These are phyloP conservation scores for Chrysanthemum lavandulifolium DNA, from an alignment of 129 eudicot species.

Conservation along the genomic window DNA sequence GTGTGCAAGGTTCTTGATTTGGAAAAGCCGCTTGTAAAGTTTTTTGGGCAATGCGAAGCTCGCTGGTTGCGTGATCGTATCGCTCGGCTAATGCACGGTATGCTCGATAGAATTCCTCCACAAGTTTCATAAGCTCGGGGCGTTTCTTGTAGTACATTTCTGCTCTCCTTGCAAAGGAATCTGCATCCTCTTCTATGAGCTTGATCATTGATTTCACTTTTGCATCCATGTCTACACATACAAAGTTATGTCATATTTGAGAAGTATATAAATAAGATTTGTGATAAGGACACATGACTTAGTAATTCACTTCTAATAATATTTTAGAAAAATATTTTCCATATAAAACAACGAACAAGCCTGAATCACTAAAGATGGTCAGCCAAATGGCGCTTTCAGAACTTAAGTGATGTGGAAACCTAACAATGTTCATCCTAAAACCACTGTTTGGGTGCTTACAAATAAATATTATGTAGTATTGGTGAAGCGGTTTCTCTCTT, in stretches of 20 bases:
- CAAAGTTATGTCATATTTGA: neutral
- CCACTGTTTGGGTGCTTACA: too few species aligned
- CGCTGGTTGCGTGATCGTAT: slow-evolving; percentile 88
- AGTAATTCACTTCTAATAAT: too few species aligned
- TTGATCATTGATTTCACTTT: slow-evolving; percentile 95
- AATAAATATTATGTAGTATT: too few species aligned
- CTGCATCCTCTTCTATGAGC: slow-evolving; percentile 96
- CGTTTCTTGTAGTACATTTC: slow-evolving; percentile 98
- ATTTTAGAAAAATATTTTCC: too few species aligned
- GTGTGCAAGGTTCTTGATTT: slow-evolving; percentile 50
- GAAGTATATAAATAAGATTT: neutral
- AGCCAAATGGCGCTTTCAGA: too few species aligned
- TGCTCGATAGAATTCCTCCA: slow-evolving; percentile 94
- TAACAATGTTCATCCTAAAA: too few species aligned
- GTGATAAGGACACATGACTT: too few species aligned
- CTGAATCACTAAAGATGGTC: too few species aligned
- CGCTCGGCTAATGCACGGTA: slow-evolving; percentile 98
- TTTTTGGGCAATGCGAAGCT: slow-evolving; percentile 90
- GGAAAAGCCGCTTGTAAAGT: slow-evolving; percentile 94
- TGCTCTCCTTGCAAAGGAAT: slow-evolving; percentile 97
- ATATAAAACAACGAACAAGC: too few species aligned
- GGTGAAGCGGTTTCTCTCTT: too few species aligned
- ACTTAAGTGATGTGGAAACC: too few species aligned
- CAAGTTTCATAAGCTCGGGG: slow-evolving; percentile 94
- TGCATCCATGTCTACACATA: slow-evolving; percentile 69